Evolutionary conservation across 1,139 yeast genomes (phyloP).

Genomic region (Suhomyces wounanorum): DNA sequence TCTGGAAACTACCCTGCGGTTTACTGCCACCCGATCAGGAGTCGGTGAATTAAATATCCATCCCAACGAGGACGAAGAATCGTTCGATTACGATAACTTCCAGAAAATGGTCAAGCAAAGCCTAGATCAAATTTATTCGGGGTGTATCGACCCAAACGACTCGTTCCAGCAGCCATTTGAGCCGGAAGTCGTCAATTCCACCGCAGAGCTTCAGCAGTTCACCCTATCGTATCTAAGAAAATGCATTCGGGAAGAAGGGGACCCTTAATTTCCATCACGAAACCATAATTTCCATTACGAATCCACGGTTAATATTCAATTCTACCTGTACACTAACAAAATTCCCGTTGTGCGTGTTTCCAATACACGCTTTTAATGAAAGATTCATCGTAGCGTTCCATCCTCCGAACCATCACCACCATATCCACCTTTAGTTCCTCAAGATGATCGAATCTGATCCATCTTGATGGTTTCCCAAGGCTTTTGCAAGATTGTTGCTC

Average conservation of each 20-base stretch:
- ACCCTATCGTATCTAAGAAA: slow-evolving; percentile 34
- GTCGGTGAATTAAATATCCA: background rate
- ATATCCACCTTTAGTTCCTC: background rate
- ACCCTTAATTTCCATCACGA: background rate
- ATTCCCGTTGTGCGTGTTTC: background rate
- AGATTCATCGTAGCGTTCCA: background rate
- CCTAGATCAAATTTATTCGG: slow-evolving; percentile 29
- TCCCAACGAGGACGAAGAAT: slow-evolving; percentile 2
- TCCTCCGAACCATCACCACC: background rate
- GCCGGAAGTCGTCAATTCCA: slow-evolving; percentile 13
- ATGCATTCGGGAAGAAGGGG: slow-evolving; percentile 27
- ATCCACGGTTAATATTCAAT: background rate
- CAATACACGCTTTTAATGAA: background rate
- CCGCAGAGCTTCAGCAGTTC: slow-evolving; percentile 33
- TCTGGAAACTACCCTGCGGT: slow-evolving; percentile 25
- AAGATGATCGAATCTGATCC: background rate
- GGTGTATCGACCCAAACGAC: slow-evolving; percentile 16
- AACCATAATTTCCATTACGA: background rate
- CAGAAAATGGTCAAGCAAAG: slow-evolving; percentile 26
- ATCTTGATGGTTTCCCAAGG: background rate
- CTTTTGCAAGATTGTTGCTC: background rate
- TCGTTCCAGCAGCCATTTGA: slow-evolving; percentile 11
- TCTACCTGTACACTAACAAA: background rate
- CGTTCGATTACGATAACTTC: slow-evolving; percentile 33
- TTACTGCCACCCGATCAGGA: slow-evolving; percentile 12